Base-by-base conservation (phyloP, 768 basidiomycete species). In the Rhizopogon vulgaris region DNA sequence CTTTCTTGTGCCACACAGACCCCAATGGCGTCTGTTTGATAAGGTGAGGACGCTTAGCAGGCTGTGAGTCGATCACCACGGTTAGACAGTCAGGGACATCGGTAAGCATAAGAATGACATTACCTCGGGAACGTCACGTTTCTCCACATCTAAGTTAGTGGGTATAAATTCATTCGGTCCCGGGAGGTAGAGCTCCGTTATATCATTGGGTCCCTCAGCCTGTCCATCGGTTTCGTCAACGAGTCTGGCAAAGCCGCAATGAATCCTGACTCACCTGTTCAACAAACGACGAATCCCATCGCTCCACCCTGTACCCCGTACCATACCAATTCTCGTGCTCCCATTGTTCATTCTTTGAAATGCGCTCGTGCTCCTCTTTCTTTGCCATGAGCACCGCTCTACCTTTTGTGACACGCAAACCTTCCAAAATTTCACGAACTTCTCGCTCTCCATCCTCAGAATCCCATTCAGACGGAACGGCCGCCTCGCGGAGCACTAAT, bases 1-100 rank as follows among this genome's bases (percentile, higher is more conserved):
- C 96, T 64, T 94, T 94, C 75, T 99, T 99, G 71, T 94, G 82
- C 94, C 95, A 99, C 3, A 98, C 71, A 11, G 84, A 78, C 4
- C 85, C 87, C 25, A 85, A 60, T 0, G 79, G 71, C 0, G 83
- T 88, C 66, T 94, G 79, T 30, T 80, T 73, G 51, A 98, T 79
- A 53, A 94, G 78, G 53, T 78, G 73, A 3, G 95, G 94, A 11
- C 88, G 78, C 53, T 78, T 81, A 53, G 78, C 69, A 25, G 89
- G 87, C 91, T 95, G 61, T 53, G 46, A 28, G 53, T 43, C 34
- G 10, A 39, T 43, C 51, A 22, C 22, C 54, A n/a, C 45, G 48
- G 32, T 14, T 25, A 41, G 30, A 49, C 24, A 34, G 25, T 37
- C 30, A 36, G 34, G 25, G 14, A 10, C 27, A 40, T 32, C 11